Percentiles rank a stretch among this genome's conserved stretches.
phyloP scores from a whole-genome alignment of 805 yeast genomes.

The Zygosaccharomyces lentus region DNA sequence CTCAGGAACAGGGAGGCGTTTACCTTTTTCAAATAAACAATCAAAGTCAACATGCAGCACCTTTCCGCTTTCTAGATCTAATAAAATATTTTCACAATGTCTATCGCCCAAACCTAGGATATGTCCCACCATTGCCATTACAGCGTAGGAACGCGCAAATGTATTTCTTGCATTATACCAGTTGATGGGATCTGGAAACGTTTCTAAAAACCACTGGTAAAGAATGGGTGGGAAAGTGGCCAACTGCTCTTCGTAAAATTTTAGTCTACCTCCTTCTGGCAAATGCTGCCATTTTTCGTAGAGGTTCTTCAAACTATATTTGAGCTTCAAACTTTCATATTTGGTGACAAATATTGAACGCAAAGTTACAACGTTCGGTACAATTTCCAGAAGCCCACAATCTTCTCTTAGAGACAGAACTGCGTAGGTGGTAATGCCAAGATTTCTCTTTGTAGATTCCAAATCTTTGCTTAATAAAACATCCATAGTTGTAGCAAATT shows the following conservation, averaged over 20 bases:
- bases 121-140: conserved; percentile 96
- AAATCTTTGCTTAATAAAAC: conserved; percentile 59
- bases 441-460: conserved; percentile 68
- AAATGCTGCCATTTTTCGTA: conserved; percentile 28
- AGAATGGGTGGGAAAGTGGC: conserved; percentile 60
- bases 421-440: conserved; percentile 74
- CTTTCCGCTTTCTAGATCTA: conserved; percentile 69
- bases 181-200: conserved; percentile 79
- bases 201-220: conserved; percentile 82
- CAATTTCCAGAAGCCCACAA: conserved; percentile 90
- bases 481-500: conserved; percentile 83
- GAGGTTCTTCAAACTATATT: conserved; percentile 23
- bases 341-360: conserved; percentile 51
- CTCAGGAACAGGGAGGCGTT: conserved; percentile 77
- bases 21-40: conserved; percentile 83
- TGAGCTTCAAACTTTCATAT: conserved; percentile 41
- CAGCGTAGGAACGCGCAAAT: conserved; percentile 79
- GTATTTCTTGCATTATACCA: conserved; percentile 81
- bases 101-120: conserved; percentile 93
- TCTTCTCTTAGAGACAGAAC: conserved; percentile 84
- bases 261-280: conserved; percentile 25
- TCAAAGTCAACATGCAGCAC: conserved; percentile 95
- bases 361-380: conserved; percentile 67
- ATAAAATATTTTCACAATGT: conserved; percentile 85
- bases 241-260: conserved; percentile 28